Evolutionary conservation across 768 basidiomycete species (phyloP).

Genomic region (Lentinus tigrinus): DNA sequence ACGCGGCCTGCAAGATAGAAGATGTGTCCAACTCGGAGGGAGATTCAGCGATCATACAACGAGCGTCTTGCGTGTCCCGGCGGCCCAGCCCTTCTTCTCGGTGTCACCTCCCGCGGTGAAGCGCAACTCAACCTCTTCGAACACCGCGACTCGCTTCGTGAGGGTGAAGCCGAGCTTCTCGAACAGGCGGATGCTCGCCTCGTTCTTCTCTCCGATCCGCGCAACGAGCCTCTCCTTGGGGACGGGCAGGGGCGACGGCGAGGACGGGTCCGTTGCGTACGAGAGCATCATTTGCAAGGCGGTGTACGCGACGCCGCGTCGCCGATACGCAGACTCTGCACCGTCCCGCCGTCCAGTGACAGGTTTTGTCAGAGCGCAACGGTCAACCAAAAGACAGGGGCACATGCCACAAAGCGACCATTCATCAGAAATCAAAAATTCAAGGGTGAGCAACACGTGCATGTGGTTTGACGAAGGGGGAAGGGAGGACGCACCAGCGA

Average conservation of each 20-base stretch:
- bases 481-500: conserved; percentile 56
- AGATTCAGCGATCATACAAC: too few relatives aligned
- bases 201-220: conserved; percentile 70
- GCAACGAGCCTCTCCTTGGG: conserved; percentile 55
- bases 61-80: too few relatives aligned
- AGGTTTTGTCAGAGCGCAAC: neutral
- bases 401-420: too few relatives aligned
- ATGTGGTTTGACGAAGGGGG: neutral
- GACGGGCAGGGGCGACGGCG: conserved; percentile 38
- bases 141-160: conserved; percentile 69
- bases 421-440: too few relatives aligned
- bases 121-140: conserved; percentile 83
- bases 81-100: too few relatives aligned
- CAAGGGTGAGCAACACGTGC: neutral
- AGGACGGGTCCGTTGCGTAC: conserved; percentile 50
- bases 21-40: too few relatives aligned
- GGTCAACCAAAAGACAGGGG: conserved; percentile 2
- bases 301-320: conserved; percentile 63
- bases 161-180: conserved; percentile 71
- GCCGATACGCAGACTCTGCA: conserved; percentile 63
- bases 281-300: conserved; percentile 65
- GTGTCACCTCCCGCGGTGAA: conserved; percentile 10
- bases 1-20: too few relatives aligned
- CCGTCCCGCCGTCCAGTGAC: too few relatives aligned
- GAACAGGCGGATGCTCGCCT: conserved; percentile 70